Base-by-base conservation (phyloP, 1,139 yeast genomes). In the Pichia sp. region DNA sequence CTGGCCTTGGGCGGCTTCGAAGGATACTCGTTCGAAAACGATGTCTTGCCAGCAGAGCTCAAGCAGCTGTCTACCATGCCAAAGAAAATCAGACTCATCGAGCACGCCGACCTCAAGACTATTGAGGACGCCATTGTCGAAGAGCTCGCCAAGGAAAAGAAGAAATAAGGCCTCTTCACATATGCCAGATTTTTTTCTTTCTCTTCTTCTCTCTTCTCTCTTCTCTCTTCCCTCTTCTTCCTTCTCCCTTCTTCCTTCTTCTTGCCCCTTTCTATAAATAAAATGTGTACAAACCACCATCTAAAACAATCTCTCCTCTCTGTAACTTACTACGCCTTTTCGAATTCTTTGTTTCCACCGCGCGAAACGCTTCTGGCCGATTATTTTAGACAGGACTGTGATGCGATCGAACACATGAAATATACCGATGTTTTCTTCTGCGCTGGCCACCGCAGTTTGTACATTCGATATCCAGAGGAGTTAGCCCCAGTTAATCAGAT, bases 21-120 rank as follows among this genome's bases (percentile, higher is more conserved):
- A 29, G 90, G 83, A 29, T 95, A 92, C 73, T 83, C 91, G 5
- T 93, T 93, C 66, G 97, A 90, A 64, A 77, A 77, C 52, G 92
- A 89, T 62, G 97, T 95, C 33, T 78, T 95, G 56, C 99, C 99
- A 41, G 87, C 78, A 41, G 97, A 90, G 71, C 81, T 93, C 72
- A 87, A 81, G 72, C 81, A 80, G 52, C 80, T 93, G 70, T 74
- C 87, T 52, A 69, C 78, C 17, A 78, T 88, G 71, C 86, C 86
- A 66, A 86, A 89, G 76, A 88, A 89, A 74, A 83, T 90, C 65
- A 81, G 80, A 60, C 77, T 83, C 60, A 84, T 95, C 50, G 91
- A 87, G 61, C 81, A 80, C 67, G 84, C 95, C 47, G 86, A 87
- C 57, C 76, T 86, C 57, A 85, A 81, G 64, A 78, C 83, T 60